A percentile compares a stretch with the other conserved stretches of the same genome.
These are phyloP conservation scores for Lactifluus hygrophoroides DNA, from an alignment of 768 basidiomycete genomes.

Conservation along the genomic window DNA sequence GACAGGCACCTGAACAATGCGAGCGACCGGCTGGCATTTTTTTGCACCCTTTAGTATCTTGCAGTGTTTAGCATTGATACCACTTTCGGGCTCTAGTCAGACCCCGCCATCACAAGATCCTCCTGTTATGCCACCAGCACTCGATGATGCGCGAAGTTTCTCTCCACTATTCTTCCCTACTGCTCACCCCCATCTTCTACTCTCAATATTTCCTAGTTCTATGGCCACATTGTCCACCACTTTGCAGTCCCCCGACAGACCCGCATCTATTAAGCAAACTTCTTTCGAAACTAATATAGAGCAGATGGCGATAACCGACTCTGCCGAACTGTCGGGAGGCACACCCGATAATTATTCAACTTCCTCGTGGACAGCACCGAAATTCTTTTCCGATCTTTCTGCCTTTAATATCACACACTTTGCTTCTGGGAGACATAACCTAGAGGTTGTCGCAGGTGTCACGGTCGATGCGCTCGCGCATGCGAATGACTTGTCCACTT, in stretches of 20 bases:
- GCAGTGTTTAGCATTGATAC: neutral
- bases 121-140: neutral
- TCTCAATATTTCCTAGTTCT: neutral
- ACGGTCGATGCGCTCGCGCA: neutral
- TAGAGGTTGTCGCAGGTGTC: slow-evolving; percentile 17
- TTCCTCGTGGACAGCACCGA: slow-evolving; percentile 10
- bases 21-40: neutral
- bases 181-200: neutral
- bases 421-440: slow-evolving; percentile 11
- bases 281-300: neutral
- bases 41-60: neutral
- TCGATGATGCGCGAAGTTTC: neutral
- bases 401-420: slow-evolving; percentile 15
- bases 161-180: neutral
- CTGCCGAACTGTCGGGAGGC: neutral
- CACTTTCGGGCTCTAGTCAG: neutral
- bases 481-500: slow-evolving; percentile 11
- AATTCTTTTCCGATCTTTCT: slow-evolving; percentile 7
- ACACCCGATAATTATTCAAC: neutral
- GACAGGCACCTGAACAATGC: neutral
- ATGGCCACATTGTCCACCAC: neutral
- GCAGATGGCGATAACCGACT: neutral
- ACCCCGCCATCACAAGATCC: neutral
- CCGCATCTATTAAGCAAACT: neutral
- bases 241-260: neutral